phyloP scores from a whole-genome alignment of 148 eudicot species.

The Arbutus unedo region DNA sequence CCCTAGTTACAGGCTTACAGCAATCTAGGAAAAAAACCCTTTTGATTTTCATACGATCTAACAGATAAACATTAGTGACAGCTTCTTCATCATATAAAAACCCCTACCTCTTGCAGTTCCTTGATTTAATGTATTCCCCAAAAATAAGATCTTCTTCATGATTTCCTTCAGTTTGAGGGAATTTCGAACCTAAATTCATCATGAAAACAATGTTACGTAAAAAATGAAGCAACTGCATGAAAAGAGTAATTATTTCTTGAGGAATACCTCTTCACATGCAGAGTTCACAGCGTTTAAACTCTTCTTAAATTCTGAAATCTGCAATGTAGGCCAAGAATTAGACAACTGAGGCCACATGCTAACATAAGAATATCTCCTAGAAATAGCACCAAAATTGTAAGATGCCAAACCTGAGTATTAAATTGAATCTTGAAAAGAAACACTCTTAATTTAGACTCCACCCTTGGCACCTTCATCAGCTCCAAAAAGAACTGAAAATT shows the following conservation, averaged over 20 bases:
- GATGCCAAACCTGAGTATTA: conserved; percentile 64
- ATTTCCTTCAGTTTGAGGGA: conserved; percentile 79
- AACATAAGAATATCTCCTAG: background rate
- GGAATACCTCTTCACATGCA: conserved; percentile 79
- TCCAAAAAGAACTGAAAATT: conserved; percentile 76
- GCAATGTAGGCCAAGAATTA: conserved; percentile 26
- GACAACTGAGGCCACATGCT: conserved; percentile 11
- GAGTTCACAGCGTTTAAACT: conserved; percentile 73
- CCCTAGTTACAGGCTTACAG: background rate
- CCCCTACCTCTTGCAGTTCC: conserved; percentile 91
- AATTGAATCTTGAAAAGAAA: conserved; percentile 95
- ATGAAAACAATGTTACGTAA: conserved; percentile 11
- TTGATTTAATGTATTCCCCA: conserved; percentile 81
- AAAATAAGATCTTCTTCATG: conserved; percentile 67
- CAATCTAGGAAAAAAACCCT: background rate
- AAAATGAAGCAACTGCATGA: conserved; percentile 15
- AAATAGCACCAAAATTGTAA: conserved; percentile 12
- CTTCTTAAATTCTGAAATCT: conserved; percentile 73
- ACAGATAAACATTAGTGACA: background rate
- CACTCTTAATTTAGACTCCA: conserved; percentile 87
- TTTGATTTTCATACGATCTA: background rate
- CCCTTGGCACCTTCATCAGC: conserved; percentile 96
- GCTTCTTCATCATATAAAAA: conserved; percentile 10
- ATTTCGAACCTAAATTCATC: conserved; percentile 57
- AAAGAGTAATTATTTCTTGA: conserved; percentile 15